Base-by-base conservation (phyloP, 768 basidiomycete species). In the Hygrophoropsis aurantiaca region DNA sequence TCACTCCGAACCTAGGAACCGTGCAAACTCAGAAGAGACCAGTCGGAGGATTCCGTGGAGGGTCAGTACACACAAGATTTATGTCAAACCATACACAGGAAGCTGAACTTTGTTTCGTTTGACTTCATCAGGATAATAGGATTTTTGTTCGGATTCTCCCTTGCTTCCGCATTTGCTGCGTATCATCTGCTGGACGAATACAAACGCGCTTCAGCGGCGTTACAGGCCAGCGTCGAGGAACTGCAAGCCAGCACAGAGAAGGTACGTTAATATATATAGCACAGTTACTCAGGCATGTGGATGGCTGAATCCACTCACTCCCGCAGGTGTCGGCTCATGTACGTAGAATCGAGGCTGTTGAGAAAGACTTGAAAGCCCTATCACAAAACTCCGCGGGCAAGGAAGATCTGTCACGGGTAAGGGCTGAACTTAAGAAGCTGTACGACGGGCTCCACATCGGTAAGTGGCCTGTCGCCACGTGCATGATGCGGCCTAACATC, bases 111-210 rank as follows among this genome's bases (percentile, higher is more conserved):
- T 11, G 16, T 34, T 34, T 34, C 33, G n/a, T 34, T 34, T n/a
- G n/a, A 34, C 33, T 11, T 34, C n/a, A 34, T 15, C 55, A 92
- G 90, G 40, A 81, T 92, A 45, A 77, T 92, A 34, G 90, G 90
- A 0, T 92, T 93, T 62, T 65, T 97, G 27, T 82, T 94, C 55
- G 94, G 92, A 2, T 94, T 95, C 72, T 93, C 93, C 5, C 67
- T 94, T 27, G 91, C 92, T 1, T 90, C 92, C 1, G 85, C 88
- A 0, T 80, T 84, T 57, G 90, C 91, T 34, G 85, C 91, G 21
- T 95, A 93, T 64, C 82, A 90, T 62, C 74, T 97, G 16, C 69
- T 94, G 39, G 91, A 95, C 53, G 94, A 95, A 70, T 93, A 94
- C 67, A 90, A 91, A 66, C 72, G 78, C 35, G 92, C 93, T 24